Evolutionary conservation across 2,329 filamentous ascomycete genomes (phyloP).

Genomic region (Blastomyces emzantsi): DNA sequence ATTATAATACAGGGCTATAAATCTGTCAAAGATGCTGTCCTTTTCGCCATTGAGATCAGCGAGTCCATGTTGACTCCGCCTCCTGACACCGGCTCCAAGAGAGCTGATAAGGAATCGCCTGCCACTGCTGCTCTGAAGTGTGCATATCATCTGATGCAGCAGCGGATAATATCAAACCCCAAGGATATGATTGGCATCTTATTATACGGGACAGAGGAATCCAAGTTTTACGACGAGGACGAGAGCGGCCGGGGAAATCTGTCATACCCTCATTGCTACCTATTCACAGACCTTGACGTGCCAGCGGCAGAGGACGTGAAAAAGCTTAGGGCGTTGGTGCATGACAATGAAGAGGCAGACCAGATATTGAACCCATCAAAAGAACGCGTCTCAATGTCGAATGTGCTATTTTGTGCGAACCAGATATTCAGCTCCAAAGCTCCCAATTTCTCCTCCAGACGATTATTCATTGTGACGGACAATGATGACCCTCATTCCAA

Average conservation of each 20-base stretch:
- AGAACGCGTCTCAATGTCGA: slow-evolving; percentile 70
- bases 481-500: slow-evolving; percentile 74
- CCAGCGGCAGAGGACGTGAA: slow-evolving; percentile 84
- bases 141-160: slow-evolving; percentile 91
- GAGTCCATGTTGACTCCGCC: slow-evolving; percentile 70
- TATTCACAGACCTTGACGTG: slow-evolving; percentile 79
- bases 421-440: slow-evolving; percentile 94
- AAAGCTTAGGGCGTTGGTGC: slow-evolving; percentile 61
- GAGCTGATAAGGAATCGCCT: slow-evolving; percentile 67
- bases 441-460: slow-evolving; percentile 82
- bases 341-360: slow-evolving; percentile 64
- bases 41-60: slow-evolving; percentile 91
- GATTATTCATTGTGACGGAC: slow-evolving; percentile 93
- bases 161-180: slow-evolving; percentile 93
- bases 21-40: slow-evolving; percentile 90
- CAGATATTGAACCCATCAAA: slow-evolving; percentile 59
- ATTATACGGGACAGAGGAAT: slow-evolving; percentile 80
- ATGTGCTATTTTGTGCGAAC: slow-evolving; percentile 88
- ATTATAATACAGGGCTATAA: slow-evolving; percentile 61
- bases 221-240: slow-evolving; percentile 64
- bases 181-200: slow-evolving; percentile 96
- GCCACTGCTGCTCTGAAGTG: slow-evolving; percentile 82
- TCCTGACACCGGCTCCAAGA: slow-evolving; percentile 57
- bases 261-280: slow-evolving; percentile 83
- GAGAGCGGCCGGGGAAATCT: slow-evolving; percentile 48